These are phyloP conservation scores for Tetratostichococcus sp. DNA, from an alignment of 139 green algal genomes.

Conservation along the genomic window DNA sequence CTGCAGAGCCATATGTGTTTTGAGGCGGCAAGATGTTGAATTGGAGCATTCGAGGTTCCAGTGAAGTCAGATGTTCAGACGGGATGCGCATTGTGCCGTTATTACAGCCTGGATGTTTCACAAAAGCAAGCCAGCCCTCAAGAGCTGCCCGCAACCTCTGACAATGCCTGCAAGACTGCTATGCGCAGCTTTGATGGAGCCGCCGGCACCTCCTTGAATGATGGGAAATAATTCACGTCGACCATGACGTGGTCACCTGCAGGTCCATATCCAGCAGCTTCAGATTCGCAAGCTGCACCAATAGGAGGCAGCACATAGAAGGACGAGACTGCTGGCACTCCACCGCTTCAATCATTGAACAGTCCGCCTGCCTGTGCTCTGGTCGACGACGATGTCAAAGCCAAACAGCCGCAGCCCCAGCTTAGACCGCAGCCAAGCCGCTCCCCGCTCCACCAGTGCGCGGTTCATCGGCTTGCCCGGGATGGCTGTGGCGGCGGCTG, in stretches of 20 bases:
- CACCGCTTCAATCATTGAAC: background rate
- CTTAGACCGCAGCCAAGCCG: constrained; percentile 23
- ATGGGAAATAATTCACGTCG: constrained; percentile 77
- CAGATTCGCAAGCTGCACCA: too few relatives aligned
- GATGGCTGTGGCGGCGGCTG: background rate
- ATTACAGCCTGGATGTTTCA: too few relatives aligned
- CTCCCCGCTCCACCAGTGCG: constrained; percentile 32
- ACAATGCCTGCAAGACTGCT: background rate
- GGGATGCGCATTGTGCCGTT: too few relatives aligned
- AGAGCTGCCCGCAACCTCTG: background rate
- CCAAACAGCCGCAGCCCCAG: constrained; percentile 68
- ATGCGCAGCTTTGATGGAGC: constrained; percentile 16
- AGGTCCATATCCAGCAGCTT: too few relatives aligned
- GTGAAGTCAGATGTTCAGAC: too few relatives aligned
- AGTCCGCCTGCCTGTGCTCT: background rate
- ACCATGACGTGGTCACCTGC: constrained; percentile 43
- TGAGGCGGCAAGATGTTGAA: background rate
- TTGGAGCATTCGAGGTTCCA: too few relatives aligned
- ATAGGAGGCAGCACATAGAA: too few relatives aligned
- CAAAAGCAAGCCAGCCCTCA: too few relatives aligned
- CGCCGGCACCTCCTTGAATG: constrained; percentile 41
- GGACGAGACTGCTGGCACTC: too few relatives aligned
- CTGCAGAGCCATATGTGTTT: background rate
- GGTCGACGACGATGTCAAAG: constrained; percentile 57
- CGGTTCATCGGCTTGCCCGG: constrained; percentile 5